Conservation (phyloP, 169 alveolate genomes). For the Plasmodium gaboni region DNA sequence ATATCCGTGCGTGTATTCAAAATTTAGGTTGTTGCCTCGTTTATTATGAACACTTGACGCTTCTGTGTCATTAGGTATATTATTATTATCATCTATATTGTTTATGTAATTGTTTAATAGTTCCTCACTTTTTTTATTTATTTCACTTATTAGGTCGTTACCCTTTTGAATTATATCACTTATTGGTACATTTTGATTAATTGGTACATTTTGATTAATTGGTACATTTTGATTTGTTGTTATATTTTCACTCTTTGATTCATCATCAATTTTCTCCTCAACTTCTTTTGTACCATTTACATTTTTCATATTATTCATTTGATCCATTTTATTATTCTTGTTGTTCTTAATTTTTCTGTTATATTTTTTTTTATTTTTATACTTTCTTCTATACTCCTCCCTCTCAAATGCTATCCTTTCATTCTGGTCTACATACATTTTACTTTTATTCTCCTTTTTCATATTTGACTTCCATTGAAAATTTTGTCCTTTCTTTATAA, state of each 20-base stretch:
- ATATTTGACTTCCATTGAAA: conserved; percentile 67
- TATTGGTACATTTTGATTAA: conserved; percentile 4
- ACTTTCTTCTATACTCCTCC: conserved; percentile 25
- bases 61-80: background rate
- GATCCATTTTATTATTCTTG: conserved; percentile 2
- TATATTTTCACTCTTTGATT: background rate
- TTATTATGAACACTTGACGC: background rate
- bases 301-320: background rate
- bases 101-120: conserved; percentile 14
- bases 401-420: background rate
- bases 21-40: background rate
- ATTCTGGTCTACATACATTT: background rate
- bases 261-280: too few species aligned
- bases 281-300: background rate
- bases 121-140: conserved; percentile 60
- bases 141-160: conserved; percentile 23
- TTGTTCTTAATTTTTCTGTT: conserved; percentile 28
- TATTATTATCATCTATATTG: background rate
- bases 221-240: background rate
- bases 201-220: background rate
- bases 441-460: conserved; percentile 25
- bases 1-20: background rate
- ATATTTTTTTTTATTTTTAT: conserved; percentile 45
- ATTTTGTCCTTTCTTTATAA: conserved; percentile 52
- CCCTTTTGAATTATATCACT: conserved; percentile 4